Percentiles rank a stretch among this genome's conserved stretches.
phyloP scores from a whole-genome alignment of 306 rosid genomes.

The Sphenostylis stenocarpa region DNA sequence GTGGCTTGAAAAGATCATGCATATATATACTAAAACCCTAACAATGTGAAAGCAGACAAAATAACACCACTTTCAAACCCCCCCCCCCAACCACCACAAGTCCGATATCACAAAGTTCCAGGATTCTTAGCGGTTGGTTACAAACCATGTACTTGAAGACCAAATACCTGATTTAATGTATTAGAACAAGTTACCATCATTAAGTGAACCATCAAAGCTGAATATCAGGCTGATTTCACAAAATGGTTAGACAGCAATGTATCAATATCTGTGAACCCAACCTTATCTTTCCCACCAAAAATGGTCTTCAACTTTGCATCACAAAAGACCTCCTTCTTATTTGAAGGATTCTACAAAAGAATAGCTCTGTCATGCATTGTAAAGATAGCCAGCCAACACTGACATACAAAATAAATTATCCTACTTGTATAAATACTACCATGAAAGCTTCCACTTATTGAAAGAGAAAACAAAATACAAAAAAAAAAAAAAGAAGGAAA shows the following conservation, averaged over 20 bases:
- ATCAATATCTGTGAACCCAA: slow-evolving; percentile 60
- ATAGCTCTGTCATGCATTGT: slow-evolving; percentile 15
- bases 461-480: background rate
- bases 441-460: background rate
- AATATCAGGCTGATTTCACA: slow-evolving; percentile 43
- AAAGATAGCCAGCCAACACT: background rate
- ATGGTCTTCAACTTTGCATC: slow-evolving; percentile 70
- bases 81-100: background rate
- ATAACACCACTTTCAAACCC: slow-evolving; percentile 27
- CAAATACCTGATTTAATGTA: slow-evolving; percentile 27
- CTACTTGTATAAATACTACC: background rate
- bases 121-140: slow-evolving; percentile 16
- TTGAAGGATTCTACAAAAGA: slow-evolving; percentile 61
- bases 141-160: slow-evolving; percentile 16
- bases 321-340: slow-evolving; percentile 63
- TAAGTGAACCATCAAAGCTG: slow-evolving; percentile 9
- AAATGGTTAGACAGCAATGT: slow-evolving; percentile 56
- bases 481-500: background rate
- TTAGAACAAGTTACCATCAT: slow-evolving; percentile 23
- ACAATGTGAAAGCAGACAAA: slow-evolving; percentile 21
- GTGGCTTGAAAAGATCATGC: slow-evolving; percentile 10
- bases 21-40: background rate
- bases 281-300: slow-evolving; percentile 62
- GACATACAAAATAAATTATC: background rate
- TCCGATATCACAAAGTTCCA: slow-evolving; percentile 34